A percentile compares a stretch with the other conserved stretches of the same genome.
These are phyloP conservation scores for Meripilus lineatus DNA, from an alignment of 1,284 basidiomycete species.

Conservation along the genomic window DNA sequence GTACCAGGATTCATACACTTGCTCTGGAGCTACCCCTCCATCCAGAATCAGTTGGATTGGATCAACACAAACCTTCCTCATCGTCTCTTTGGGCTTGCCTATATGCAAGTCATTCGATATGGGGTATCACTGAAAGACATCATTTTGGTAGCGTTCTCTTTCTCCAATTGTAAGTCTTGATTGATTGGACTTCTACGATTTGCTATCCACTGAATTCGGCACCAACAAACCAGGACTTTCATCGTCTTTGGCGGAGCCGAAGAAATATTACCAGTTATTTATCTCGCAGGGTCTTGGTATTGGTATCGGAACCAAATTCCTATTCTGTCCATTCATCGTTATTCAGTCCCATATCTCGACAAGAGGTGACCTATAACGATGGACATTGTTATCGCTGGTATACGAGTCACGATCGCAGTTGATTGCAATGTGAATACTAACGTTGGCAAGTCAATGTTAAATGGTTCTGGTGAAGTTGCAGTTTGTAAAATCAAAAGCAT, in stretches of 20 bases:
- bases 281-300: slow-evolving; percentile 33
- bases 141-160: slow-evolving; percentile 14
- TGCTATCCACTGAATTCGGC: slow-evolving; percentile 4
- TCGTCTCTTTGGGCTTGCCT: slow-evolving; percentile 15
- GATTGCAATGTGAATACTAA: too few relatives aligned
- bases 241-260: slow-evolving; percentile 16
- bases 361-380: too few relatives aligned
- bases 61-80: slow-evolving; percentile 18
- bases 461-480: too few relatives aligned
- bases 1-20: slow-evolving; percentile 17
- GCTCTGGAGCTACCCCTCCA: slow-evolving; percentile 13
- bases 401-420: too few relatives aligned
- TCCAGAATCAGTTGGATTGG: slow-evolving; percentile 25
- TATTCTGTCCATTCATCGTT: too few relatives aligned
- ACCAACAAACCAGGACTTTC: slow-evolving; percentile 19
- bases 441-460: too few relatives aligned
- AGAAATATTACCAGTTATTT: slow-evolving; percentile 19
- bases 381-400: too few relatives aligned
- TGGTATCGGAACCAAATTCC: too few relatives aligned
- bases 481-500: too few relatives aligned
- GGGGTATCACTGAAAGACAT: slow-evolving; percentile 1
- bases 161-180: slow-evolving; percentile 11
- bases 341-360: too few relatives aligned
- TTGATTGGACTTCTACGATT: neutral
- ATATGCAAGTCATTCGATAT: too few relatives aligned